Evolutionary conservation across 805 yeast genomes (phyloP).

Genomic region (Saturnispora mendoncae): DNA sequence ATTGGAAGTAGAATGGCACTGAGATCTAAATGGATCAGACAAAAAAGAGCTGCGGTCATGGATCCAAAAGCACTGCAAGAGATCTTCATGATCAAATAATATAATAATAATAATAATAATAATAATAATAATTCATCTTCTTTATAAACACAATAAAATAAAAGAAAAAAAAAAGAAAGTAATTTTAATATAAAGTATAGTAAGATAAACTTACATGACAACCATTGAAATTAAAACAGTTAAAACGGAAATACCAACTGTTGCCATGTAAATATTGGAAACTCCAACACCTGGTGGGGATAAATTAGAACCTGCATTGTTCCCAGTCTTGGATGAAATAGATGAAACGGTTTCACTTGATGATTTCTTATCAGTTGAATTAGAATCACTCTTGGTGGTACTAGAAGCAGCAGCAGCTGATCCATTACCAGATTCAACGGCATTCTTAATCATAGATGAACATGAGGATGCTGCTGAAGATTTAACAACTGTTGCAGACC

Average conservation of each 20-base stretch:
- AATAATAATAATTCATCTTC: neutral
- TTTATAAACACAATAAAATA: neutral
- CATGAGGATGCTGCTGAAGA: conserved; percentile 38
- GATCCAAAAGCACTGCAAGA: conserved; percentile 85
- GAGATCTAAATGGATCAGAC: conserved; percentile 80
- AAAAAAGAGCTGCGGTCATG: conserved; percentile 85
- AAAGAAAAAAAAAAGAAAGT: neutral
- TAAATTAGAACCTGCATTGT: conserved; percentile 8
- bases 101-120: neutral
- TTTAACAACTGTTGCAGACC: conserved; percentile 51
- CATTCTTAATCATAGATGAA: conserved; percentile 31
- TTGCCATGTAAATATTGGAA: conserved; percentile 20
- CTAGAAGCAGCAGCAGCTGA: conserved; percentile 19
- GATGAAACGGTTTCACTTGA: conserved; percentile 18
- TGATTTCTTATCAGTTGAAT: conserved; percentile 21
- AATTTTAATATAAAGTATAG: neutral
- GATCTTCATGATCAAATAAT: conserved; percentile 67
- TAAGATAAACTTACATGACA: neutral
- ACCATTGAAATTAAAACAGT: conserved; percentile 4
- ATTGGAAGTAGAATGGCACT: conserved; percentile 56
- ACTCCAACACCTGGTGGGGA: conserved; percentile 26
- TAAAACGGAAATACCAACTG: conserved; percentile 8
- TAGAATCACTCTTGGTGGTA: conserved; percentile 11
- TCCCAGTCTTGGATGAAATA: conserved; percentile 10
- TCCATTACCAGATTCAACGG: conserved; percentile 20